Evolutionary conservation across 2,329 filamentous ascomycete species (phyloP).

Genomic region (Penicillium sp.): DNA sequence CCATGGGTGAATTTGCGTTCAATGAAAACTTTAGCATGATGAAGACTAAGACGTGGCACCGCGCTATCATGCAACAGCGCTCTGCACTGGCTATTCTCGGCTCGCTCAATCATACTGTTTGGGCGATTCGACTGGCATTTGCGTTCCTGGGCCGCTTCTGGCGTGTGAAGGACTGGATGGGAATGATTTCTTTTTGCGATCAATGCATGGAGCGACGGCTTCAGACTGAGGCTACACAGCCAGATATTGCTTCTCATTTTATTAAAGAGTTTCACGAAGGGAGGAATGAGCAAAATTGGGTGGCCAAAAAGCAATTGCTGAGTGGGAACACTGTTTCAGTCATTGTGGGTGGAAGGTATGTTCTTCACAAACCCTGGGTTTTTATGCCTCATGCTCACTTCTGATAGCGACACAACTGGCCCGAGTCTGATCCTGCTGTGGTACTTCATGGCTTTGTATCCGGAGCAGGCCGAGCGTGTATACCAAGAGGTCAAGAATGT

Average conservation of each 20-base stretch:
- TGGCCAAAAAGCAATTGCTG: neutral
- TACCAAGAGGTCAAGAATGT: slow-evolving; percentile 1
- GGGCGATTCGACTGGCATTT: slow-evolving; percentile 35
- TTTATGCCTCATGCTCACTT: neutral
- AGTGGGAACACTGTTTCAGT: slow-evolving; percentile 1
- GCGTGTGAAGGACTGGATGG: slow-evolving; percentile 19
- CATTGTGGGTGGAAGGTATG: slow-evolving; percentile 5
- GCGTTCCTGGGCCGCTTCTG: slow-evolving; percentile 15
- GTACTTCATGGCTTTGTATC: slow-evolving; percentile 21
- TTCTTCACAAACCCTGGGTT: neutral
- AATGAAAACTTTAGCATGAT: slow-evolving; percentile 47
- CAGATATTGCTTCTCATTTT: slow-evolving; percentile 21
- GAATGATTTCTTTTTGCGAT: slow-evolving; percentile 27
- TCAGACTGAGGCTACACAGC: slow-evolving; percentile 2
- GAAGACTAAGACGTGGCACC: slow-evolving; percentile 21
- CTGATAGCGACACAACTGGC: slow-evolving; percentile 18
- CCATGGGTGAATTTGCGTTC: slow-evolving; percentile 53
- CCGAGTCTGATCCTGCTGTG: slow-evolving; percentile 17
- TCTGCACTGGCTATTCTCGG: slow-evolving; percentile 26
- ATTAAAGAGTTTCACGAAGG: slow-evolving; percentile 18
- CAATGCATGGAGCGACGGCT: slow-evolving; percentile 44
- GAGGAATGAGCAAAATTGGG: neutral
- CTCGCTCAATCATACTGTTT: slow-evolving; percentile 25
- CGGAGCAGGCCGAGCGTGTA: slow-evolving; percentile 6
- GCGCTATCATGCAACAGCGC: slow-evolving; percentile 23